Base-by-base conservation (phyloP, 495 filamentous ascomycete genomes). In the Tuber indicum region DNA sequence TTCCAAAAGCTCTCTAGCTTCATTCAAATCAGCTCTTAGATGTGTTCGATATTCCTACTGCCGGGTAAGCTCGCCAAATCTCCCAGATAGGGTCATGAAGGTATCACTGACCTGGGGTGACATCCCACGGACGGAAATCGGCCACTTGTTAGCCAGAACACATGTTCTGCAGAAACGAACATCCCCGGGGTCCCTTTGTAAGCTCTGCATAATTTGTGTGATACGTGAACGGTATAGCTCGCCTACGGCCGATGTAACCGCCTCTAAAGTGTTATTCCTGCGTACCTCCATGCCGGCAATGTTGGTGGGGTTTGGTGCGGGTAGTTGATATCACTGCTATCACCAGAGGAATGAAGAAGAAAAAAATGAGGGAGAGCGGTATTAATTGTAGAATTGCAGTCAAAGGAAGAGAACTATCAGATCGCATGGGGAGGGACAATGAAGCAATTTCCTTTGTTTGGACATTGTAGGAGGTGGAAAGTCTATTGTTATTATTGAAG, bases 391-490 rank as follows among this genome's bases (percentile, higher is more conserved):
- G 58, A 36, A 66, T 66, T 66, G 17, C 26, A 32, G 14, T 66
- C 26, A 66, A 66, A 66, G 58, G 58, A 36, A 66, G 26, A 36
- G 58, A 66, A 36, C 26, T 66, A 66, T 32, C 58, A 36, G 58
- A 66, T 36, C 32, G 26, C 32, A 12, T 36, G 26, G 26, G 32
- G 26, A 36, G 26, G 58, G 26, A 36, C 58, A 66, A 66, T 66
- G 58, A 66, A 66, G 36, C 58, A 66, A 17, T 36, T 66, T 66
- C 58, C 58, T 66, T 66, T 66, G 58, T 66, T 32, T 17, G 58
- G 14, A 36, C 58, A 26, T 66, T 17, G 58, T 66, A 26, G 58
- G 32, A 66, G 58, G 58, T 66, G 58, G 58, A 66, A 66, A 66
- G 58, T 66, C 12, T 66, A 66, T 66, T 66, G 58, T 36, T 66